Conservation (phyloP, 2,329 filamentous ascomycete genomes). For the Arthrobotrys pseudoclavata region DNA sequence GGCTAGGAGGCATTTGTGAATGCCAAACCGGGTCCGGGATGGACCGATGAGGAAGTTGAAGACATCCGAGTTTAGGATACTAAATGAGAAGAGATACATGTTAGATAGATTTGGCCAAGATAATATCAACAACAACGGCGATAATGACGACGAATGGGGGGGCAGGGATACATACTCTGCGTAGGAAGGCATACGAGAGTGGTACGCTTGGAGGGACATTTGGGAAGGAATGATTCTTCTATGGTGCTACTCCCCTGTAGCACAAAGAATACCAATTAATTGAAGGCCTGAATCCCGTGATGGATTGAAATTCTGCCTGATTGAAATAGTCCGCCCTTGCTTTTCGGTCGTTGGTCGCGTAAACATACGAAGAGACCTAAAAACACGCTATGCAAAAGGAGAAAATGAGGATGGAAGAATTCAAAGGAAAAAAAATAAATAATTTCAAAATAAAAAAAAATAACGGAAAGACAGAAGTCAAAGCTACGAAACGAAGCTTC, state of each 20-base stretch:
- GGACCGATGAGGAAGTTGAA: conserved; percentile 69
- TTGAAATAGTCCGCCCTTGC: conserved; percentile 30
- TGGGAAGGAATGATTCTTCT: conserved; percentile 26
- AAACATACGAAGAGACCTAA: conserved; percentile 7
- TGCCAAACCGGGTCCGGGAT: conserved; percentile 68
- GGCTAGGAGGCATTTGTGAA: conserved; percentile 68
- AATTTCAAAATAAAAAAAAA: neutral
- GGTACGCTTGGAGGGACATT: conserved; percentile 56
- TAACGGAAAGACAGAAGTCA: conserved; percentile 24
- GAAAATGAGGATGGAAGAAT: neutral
- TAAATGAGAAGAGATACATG: conserved; percentile 56
- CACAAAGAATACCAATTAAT: conserved; percentile 26
- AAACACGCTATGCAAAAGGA: conserved; percentile 36
- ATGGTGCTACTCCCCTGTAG: conserved; percentile 42
- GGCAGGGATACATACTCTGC: conserved; percentile 41
- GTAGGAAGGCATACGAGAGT: conserved; percentile 52
- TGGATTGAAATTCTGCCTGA: conserved; percentile 31
- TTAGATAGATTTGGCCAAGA: conserved; percentile 13
- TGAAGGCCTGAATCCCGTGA: conserved; percentile 20
- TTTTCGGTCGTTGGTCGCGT: conserved; percentile 33
- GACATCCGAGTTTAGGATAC: conserved; percentile 67
- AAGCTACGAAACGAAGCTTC: conserved; percentile 9
- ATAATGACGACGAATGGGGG: neutral
- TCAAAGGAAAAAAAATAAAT: neutral
- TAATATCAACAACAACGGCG: neutral